Conservation (phyloP, 345 rosid genomes). For the Brassica juncea region DNA sequence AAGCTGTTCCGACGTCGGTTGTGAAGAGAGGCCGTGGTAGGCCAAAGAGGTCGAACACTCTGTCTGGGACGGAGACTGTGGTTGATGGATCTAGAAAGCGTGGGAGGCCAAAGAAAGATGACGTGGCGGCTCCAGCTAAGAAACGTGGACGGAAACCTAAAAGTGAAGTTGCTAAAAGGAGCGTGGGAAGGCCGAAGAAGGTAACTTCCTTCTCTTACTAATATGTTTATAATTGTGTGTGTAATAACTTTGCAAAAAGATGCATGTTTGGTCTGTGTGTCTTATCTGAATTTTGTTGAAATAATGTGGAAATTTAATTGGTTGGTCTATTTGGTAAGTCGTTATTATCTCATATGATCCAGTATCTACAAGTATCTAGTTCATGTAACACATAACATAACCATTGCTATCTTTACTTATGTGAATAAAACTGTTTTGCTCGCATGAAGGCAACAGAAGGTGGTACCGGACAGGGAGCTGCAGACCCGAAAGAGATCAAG, state of each 20-base stretch:
- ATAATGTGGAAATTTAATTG: background rate
- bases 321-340: background rate
- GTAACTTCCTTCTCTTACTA: conserved; percentile 36
- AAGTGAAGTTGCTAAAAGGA: conserved; percentile 33
- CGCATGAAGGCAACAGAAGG: conserved; percentile 19
- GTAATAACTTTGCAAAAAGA: too few relatives aligned
- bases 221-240: too few relatives aligned
- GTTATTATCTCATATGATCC: background rate
- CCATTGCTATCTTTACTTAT: conserved; percentile 7
- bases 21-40: conserved; percentile 23
- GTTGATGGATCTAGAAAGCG: conserved; percentile 38
- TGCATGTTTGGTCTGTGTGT: too few relatives aligned
- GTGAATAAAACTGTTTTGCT: conserved; percentile 5
- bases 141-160: conserved; percentile 55
- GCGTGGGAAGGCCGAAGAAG: conserved; percentile 66
- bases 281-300: too few relatives aligned
- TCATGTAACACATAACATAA: background rate
- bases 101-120: conserved; percentile 62
- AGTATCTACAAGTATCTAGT: background rate
- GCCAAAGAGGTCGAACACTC: conserved; percentile 29
- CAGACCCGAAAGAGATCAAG: conserved; percentile 19
- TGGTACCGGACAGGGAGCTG: conserved; percentile 15
- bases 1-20: conserved; percentile 25
- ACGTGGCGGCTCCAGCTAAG: conserved; percentile 35
- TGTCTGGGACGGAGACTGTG: background rate